A percentile compares a stretch with the other conserved stretches of the same genome.
Conservation (phyloP, 257 asterid species). For the Rhazya stricta region DNA sequence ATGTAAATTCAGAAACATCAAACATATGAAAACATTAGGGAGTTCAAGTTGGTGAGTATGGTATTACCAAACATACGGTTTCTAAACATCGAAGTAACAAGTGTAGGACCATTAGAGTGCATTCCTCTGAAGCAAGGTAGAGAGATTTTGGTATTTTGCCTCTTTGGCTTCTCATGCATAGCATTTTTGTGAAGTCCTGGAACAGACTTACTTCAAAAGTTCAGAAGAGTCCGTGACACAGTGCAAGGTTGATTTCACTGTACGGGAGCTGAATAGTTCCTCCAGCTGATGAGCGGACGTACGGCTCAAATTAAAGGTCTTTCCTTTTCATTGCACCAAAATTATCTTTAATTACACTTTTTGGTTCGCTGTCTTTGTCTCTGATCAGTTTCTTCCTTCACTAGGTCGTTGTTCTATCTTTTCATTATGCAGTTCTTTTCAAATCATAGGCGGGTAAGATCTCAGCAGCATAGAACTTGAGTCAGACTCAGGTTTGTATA, state of each 20-base stretch:
- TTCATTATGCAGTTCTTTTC: no score
- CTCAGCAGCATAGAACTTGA: background rate
- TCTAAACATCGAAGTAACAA: slow-evolving; percentile 11
- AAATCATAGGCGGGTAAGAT: background rate
- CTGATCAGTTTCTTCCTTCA: background rate
- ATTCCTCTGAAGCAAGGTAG: slow-evolving; percentile 22
- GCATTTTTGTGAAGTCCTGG: background rate
- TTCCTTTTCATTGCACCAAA: background rate
- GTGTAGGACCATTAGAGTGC: slow-evolving; percentile 13
- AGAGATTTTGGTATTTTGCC: slow-evolving; percentile 4
- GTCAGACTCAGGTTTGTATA: no score
- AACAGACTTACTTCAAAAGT: background rate
- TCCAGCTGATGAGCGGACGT: background rate
- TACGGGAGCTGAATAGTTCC: background rate
- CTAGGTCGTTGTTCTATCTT: background rate
- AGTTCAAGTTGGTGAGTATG: slow-evolving; percentile 17
- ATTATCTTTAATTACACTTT: background rate
- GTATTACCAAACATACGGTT: slow-evolving; percentile 13
- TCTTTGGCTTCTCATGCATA: background rate
- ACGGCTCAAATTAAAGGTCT: background rate
- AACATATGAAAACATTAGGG: background rate
- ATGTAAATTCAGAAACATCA: background rate
- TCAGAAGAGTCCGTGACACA: background rate
- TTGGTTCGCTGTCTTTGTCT: background rate
- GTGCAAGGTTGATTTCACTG: background rate